Conservation (phyloP, 352 stramenopile species). For the Phytophthora hybrid region DNA sequence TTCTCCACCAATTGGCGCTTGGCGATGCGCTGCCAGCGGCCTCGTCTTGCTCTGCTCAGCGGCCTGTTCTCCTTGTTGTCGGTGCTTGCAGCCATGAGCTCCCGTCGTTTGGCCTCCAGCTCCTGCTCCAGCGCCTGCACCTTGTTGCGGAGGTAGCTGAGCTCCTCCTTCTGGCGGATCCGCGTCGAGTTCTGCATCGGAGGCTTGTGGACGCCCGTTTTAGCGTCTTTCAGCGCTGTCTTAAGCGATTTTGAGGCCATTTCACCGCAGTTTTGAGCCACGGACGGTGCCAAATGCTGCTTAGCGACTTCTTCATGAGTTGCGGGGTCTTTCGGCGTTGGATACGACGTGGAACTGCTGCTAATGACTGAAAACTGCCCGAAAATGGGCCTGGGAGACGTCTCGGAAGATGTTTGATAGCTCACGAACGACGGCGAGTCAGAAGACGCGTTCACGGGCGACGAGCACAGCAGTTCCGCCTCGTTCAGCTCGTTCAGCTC, state of each 20-base stretch:
- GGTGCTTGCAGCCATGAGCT: slow-evolving; percentile 16
- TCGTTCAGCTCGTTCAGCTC: slow-evolving; percentile 46
- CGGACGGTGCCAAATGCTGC: background rate
- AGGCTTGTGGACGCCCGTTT: slow-evolving; percentile 4
- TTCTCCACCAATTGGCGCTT: slow-evolving; percentile 45
- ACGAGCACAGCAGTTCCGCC: slow-evolving; percentile 24
- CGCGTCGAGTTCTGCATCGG: slow-evolving; percentile 65
- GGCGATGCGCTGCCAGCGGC: slow-evolving; percentile 49
- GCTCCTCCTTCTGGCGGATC: slow-evolving; percentile 62
- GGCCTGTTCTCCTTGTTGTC: slow-evolving; percentile 15
- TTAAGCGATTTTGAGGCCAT: slow-evolving; percentile 1
- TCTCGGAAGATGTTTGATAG: background rate
- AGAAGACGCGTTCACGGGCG: background rate
- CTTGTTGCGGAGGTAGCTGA: slow-evolving; percentile 57
- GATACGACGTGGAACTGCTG: background rate
- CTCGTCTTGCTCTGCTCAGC: background rate
- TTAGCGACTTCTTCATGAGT: background rate
- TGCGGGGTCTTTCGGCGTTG: background rate
- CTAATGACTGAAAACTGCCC: slow-evolving; percentile 7
- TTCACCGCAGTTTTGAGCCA: slow-evolving; percentile 3
- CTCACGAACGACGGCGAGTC: background rate
- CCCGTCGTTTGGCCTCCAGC: slow-evolving; percentile 28
- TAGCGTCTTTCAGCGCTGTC: background rate
- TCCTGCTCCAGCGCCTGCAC: slow-evolving; percentile 53
- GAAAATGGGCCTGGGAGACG: slow-evolving; percentile 11